Base-by-base conservation (phyloP, 306 rosid genomes). In the Macrotyloma uniflorum region DNA sequence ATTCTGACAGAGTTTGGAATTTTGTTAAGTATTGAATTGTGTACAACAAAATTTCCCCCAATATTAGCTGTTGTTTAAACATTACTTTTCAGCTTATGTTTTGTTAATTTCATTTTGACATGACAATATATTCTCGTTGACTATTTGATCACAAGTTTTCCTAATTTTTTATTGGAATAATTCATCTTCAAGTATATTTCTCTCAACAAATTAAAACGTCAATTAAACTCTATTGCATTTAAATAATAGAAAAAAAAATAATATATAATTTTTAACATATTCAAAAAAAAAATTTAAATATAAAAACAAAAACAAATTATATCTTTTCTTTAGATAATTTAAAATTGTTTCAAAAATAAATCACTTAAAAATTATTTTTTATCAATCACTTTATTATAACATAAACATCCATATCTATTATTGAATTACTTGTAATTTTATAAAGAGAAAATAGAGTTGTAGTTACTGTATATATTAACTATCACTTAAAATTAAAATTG, bases 71-170 rank as follows among this genome's bases (percentile, higher is more conserved):
- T 36, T 33, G 53, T 64, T 64, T 76, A 4, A 6, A 14, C 26
- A 19, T 49, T 14, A 13, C 42, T 32, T 49, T 46, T 66, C n/a
- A 4, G 40, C 51, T 36, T 49, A 35, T 14, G 22, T 64, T 53
- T 33, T 35, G n/a, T 65, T 76, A 20, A 50, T 10, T 53, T 33
- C 50, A 65, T 64, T 76, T 13, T 19, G 80, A 66, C 16, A 36
- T 23, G 80, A 66, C 80, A 36, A 51, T 76, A 64, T 76, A 66
- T 76, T 76, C 74, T 51, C 55, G 55, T 51, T 65, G 74, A 65
- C 42, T 35, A 35, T 49, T 50, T 9, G 43, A 36, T 49, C 11
- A 53, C 42, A 35, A 15, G 13, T 66, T 76, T 50, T 24, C 20
- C 28, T 4, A 1, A 1, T 4, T 8, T 19, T 15, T 49, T 36